These are phyloP conservation scores for Rhodotorula mucilaginosa DNA, from an alignment of 1,284 basidiomycete species.

Conservation along the genomic window DNA sequence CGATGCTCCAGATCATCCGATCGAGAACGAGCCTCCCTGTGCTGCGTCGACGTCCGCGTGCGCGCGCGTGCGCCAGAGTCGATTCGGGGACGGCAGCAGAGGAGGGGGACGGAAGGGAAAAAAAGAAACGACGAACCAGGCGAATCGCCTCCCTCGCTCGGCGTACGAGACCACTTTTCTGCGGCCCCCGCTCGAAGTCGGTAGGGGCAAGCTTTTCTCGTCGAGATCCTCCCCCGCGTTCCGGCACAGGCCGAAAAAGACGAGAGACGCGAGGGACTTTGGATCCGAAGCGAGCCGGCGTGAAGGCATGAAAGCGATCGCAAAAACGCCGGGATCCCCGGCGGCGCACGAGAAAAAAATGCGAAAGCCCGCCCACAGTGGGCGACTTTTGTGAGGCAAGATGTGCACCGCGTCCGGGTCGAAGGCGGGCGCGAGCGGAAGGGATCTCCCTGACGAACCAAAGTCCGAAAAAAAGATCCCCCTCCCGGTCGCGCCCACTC, in stretches of 20 bases:
- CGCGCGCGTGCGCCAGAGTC: no score
- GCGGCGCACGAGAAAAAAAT: conserved; percentile 1
- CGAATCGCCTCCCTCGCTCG: not conserved
- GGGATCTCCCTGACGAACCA: no score
- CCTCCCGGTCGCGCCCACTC: no score
- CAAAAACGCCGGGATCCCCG: conserved; percentile 30
- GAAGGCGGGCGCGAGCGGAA: not conserved
- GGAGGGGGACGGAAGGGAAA: no score
- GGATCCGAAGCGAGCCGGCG: conserved; percentile 6
- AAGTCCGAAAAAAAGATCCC: no score
- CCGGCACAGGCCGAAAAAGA: not conserved
- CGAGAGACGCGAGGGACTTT: not conserved
- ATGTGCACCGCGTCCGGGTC: not conserved
- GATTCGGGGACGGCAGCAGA: no score
- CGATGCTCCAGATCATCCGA: not conserved
- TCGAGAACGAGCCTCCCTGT: conserved; percentile 12
- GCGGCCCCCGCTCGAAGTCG: not conserved
- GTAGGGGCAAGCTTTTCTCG: conserved; percentile 6
- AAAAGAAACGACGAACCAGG: not conserved
- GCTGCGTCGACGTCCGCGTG: not conserved
- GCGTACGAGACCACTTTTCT: conserved; percentile 24
- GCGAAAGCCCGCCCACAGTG: not conserved
- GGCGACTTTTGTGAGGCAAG: not conserved
- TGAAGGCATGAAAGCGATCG: conserved; percentile 23
- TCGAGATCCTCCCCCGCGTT: not conserved